These are phyloP conservation scores for Ophiobolus disseminans DNA, from an alignment of 2,329 filamentous ascomycete genomes.

Conservation along the genomic window DNA sequence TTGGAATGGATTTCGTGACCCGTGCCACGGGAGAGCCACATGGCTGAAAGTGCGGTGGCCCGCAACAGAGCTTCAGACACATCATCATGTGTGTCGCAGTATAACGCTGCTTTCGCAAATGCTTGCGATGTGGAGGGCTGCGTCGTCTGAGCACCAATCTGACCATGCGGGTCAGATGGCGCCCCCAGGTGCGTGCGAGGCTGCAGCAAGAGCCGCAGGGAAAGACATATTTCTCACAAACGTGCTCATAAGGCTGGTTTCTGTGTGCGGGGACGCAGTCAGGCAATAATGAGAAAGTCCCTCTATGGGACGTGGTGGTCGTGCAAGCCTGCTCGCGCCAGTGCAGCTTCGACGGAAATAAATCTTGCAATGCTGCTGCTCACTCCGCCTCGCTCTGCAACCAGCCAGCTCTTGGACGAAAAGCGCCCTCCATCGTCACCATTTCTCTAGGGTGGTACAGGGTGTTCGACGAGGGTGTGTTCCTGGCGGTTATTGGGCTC, in stretches of 20 bases:
- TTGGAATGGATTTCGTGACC: background rate
- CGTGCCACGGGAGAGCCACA: constrained; percentile 6
- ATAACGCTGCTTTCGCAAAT: constrained; percentile 3
- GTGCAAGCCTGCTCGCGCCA: background rate
- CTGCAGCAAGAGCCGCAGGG: too few relatives aligned
- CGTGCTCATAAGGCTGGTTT: too few relatives aligned
- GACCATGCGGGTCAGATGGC: too few relatives aligned
- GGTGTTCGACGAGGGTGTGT: background rate
- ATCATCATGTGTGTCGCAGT: constrained; percentile 12
- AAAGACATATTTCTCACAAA: too few relatives aligned
- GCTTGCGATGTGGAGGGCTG: background rate
- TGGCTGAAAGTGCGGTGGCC: constrained; percentile 20
- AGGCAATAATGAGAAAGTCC: background rate
- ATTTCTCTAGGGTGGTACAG: too few relatives aligned
- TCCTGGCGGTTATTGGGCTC: constrained; percentile 8
- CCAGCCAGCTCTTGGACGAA: background rate
- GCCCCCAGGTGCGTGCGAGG: too few relatives aligned
- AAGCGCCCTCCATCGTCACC: too few relatives aligned
- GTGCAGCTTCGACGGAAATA: background rate
- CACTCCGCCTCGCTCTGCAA: background rate
- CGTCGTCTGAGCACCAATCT: too few relatives aligned
- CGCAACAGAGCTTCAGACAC: too few relatives aligned
- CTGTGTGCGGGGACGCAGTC: background rate
- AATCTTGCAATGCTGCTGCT: background rate
- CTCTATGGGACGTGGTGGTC: background rate